A percentile compares a stretch with the other conserved stretches of the same genome.
phyloP scores from a whole-genome alignment of 192 early-diverging fungal genomes.

The Kappamyces sp. region DNA sequence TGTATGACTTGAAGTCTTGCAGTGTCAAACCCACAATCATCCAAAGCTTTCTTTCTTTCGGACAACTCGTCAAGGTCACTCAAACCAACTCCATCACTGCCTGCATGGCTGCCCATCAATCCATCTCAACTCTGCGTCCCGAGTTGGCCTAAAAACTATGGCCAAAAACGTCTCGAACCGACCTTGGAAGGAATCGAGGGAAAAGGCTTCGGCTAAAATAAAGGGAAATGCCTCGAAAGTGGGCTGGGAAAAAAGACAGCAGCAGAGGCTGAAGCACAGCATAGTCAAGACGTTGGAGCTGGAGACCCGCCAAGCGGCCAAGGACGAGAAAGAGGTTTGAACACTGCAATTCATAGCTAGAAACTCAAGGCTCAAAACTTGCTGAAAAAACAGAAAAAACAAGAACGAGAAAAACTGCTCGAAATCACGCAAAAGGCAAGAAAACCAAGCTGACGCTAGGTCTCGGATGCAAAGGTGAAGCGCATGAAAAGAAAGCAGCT shows the following conservation, averaged over 20 bases:
- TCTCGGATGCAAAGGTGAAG: constrained; percentile 41
- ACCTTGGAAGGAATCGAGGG: constrained; percentile 9
- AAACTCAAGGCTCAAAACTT: constrained; percentile 42
- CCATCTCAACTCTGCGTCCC: not conserved
- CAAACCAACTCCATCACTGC: not conserved
- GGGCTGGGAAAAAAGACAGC: constrained; percentile 49
- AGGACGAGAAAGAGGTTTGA: constrained; percentile 47
- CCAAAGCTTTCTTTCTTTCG: constrained; percentile 6
- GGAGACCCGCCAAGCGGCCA: constrained; percentile 45
- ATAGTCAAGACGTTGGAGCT: constrained; percentile 45
- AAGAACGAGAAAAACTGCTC: constrained; percentile 37
- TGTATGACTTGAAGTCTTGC: constrained; percentile 99
- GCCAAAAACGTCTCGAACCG: not conserved
- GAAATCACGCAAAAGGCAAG: constrained; percentile 44
- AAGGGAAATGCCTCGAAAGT: constrained; percentile 9
- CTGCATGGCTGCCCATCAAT: not conserved
- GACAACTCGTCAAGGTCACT: no score
- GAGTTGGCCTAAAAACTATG: not conserved
- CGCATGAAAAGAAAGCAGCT: constrained; percentile 53
- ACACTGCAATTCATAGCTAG: constrained; percentile 18
- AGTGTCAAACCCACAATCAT: constrained; percentile 56
- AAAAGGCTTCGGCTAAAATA: not conserved
- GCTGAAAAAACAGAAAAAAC: constrained; percentile 45
- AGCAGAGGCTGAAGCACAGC: constrained; percentile 38
- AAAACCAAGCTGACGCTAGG: not conserved